Percentiles rank a stretch among this genome's conserved stretches.
Evolutionary conservation across 208 protist genomes (phyloP).

Genomic region (Angomonas ambiguus): DNA sequence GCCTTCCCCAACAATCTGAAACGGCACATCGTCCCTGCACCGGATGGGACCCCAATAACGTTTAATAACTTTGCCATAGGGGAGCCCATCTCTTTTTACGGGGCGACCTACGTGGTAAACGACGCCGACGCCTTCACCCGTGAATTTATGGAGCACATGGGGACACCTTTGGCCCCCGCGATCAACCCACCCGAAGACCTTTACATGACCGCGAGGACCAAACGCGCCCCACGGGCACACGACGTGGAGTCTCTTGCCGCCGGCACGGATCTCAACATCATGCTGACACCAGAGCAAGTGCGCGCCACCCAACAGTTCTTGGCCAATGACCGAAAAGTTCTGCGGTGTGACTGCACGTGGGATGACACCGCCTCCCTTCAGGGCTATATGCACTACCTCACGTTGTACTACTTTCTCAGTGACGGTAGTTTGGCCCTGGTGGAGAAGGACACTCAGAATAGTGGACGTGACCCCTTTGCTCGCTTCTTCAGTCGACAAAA

Average conservation of each 20-base stretch:
- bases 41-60: conserved; percentile 70
- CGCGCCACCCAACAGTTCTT: conserved; percentile 90
- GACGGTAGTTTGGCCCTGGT: conserved; percentile 95
- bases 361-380: conserved; percentile 88
- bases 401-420: conserved; percentile 96
- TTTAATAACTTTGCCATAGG: conserved; percentile 87
- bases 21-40: conserved; percentile 85
- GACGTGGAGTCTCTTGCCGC: conserved; percentile 78
- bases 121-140: conserved; percentile 94
- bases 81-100: conserved; percentile 89
- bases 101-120: conserved; percentile 90
- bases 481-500: conserved; percentile 93
- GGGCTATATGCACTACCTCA: conserved; percentile 89
- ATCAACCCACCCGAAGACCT: conserved; percentile 63
- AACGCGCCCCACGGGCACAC: conserved; percentile 53
- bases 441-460: conserved; percentile 94
- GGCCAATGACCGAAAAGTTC: conserved; percentile 93
- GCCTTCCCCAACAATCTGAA: conserved; percentile 90
- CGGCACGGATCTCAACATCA: conserved; percentile 56
- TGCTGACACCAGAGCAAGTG: conserved; percentile 82
- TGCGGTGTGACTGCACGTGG: conserved; percentile 96
- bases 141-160: conserved; percentile 68
- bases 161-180: conserved; percentile 43
- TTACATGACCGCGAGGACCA: conserved; percentile 46
- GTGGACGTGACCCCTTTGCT: conserved; percentile 95